Base-by-base conservation (phyloP, 2,329 filamentous ascomycete genomes). In the Verticillium nonalfalfae region DNA sequence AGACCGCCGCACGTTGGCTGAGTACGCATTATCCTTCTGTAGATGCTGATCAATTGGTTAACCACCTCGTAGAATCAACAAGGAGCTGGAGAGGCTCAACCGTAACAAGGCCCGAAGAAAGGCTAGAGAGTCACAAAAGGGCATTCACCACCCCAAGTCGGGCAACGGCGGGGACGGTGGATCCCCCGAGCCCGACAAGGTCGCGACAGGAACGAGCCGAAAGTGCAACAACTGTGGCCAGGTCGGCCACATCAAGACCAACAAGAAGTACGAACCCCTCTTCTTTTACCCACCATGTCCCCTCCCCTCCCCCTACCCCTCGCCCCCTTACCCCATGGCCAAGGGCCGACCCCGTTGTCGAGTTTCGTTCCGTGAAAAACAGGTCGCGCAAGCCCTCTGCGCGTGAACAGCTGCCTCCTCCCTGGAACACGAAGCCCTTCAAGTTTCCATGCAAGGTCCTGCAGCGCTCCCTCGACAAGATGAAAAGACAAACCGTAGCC, bases 141-240 rank as follows among this genome's bases (percentile, higher is more conserved):
- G 86, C 68, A 75, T 85, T 65, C 81, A 82, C 21, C 77, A 68
- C 26, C 64, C 68, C 60, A 69, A 71, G 57, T 52, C 45, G n/a
- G 11, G 45, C 45, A 64, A 63, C 58, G 65, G 60, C 13, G 58
- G 58, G 58, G 81, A 80, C 58, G 79, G 79, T 39, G 79, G 73
- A 57, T 85, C 83, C 35, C 83, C 83, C 31, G 82, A 81, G 62
- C 68, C 72, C 58, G 83, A 82, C 71, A 84, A 85, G 70, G 78
- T 81, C 69, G 78, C 80, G 63, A 83, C 79, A 57, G 87, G 88
- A 64, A 96, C 91, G 61, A 89, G 89, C 38, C 85, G 96, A 69
- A 98, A 98, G 79, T 99, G 95, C 78, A 95, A 95, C 67, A 98
- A 97, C 75, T 99, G 95, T 77, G 95, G 95, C 58, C 90, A 95